Conservation (phyloP, 176 grass and related monocot species). For the barley (Hordeum vulgare) region DNA sequence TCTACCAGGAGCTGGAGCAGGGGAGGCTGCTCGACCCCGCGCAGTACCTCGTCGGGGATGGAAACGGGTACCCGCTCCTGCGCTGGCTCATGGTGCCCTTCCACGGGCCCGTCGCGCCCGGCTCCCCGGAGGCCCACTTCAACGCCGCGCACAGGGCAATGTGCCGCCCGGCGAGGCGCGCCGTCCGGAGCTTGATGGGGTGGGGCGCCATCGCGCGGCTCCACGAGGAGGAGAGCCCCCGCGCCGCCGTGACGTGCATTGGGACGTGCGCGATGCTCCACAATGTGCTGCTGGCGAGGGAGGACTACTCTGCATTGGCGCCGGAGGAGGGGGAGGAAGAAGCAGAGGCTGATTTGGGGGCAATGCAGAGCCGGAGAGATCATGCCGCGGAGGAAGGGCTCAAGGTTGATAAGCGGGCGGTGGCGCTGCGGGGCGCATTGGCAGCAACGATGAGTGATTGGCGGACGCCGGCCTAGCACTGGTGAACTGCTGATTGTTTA, state of each 20-base stretch:
- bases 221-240: slow-evolving; percentile 46
- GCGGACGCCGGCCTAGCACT: neutral
- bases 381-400: slow-evolving; percentile 6
- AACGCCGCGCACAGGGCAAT: slow-evolving; percentile 44
- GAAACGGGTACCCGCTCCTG: slow-evolving; percentile 47
- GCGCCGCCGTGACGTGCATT: slow-evolving; percentile 54
- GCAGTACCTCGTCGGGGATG: slow-evolving; percentile 56
- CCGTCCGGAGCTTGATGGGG: slow-evolving; percentile 52
- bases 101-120: neutral
- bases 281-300: slow-evolving; percentile 67
- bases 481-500: slow-evolving; percentile 32
- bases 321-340: slow-evolving; percentile 17
- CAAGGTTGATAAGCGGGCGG: slow-evolving; percentile 33
- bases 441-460: slow-evolving; percentile 10
- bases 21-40: slow-evolving; percentile 36
- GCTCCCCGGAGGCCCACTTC: slow-evolving; percentile 46
- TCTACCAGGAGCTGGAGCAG: slow-evolving; percentile 48
- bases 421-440: slow-evolving; percentile 31
- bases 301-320: slow-evolving; percentile 60
- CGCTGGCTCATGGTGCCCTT: slow-evolving; percentile 78
- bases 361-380: slow-evolving; percentile 11
- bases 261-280: slow-evolving; percentile 78
- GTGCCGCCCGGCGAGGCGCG: slow-evolving; percentile 40
- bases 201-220: slow-evolving; percentile 53
- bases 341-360: neutral